Evolutionary conservation across 2,329 filamentous ascomycete genomes (phyloP), one percentile per base, ranked within the genome.

Genomic region (Fusarium solani-melongenae): DNA sequence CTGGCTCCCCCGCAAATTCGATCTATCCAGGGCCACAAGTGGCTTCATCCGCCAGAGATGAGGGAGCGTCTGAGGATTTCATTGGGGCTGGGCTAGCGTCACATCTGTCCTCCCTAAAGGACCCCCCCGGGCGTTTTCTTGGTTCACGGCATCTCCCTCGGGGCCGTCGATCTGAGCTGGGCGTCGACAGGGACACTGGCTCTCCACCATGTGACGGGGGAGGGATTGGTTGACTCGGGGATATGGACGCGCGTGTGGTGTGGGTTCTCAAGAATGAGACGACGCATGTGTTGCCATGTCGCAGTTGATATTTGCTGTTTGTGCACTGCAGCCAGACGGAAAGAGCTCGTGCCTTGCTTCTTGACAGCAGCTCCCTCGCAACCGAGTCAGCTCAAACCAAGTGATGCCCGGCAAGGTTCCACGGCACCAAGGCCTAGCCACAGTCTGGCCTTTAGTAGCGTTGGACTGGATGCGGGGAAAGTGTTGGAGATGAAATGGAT

Each of bases 1-100:
- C 38, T 68, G 20, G 12, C 38, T 68, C 57, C 71, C 69, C 71
- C 71, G 71, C 71, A 69, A 60, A 74, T 73, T 64, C 62, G 63
- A 71, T 62, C 60, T 69, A n/a, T 20, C 33, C 29, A n/a, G 24
- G 51, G 15, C 62, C 51, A 64, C 27, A 31, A 33, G 46, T 62
- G 60, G 60, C 60, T 55, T 62, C 31, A 62, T 38, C 29, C 38
- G 27, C 27, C 17, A 31, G 39, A 61, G 39, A 36, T 33, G 39
- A 49, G 39, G 58, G 20, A 29, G n/a, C 20, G 51, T 34, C 51
- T 34, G 20, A 8, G n/a, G 29, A 55, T 55, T 20, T 24, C 33
- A 57, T 38, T 36, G 33, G 33, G 33, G 20, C 20, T 57, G 15
- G 31, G 29, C 55, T 57, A 33, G 55, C 20, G 29, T 33, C 31